Base-by-base conservation (phyloP, 805 yeast genomes). In the Myxozyma kluyveri region DNA sequence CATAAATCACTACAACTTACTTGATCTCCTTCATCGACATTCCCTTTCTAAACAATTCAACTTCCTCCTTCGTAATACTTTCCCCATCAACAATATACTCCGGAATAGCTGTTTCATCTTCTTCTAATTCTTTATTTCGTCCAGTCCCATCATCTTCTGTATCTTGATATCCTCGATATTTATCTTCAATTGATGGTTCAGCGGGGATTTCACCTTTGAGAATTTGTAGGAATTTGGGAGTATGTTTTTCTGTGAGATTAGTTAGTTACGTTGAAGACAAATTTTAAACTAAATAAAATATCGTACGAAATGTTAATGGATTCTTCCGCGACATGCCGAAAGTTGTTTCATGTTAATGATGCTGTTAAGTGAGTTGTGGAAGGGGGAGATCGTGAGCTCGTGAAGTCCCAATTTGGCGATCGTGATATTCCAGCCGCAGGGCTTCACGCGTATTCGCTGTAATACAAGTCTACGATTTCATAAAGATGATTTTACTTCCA, bases 1-100 rank as follows among this genome's bases (percentile, higher is more conserved):
- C 3, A 12, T 19, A 18, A n/a, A 1, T n/a, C 5, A 9, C 18
- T 12, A 7, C 27, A 33, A 24, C 57, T 1, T 37, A 54, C 59
- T 43, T 51, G 21, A 54, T 51, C 29, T 43, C 35, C 7, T 35
- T 41, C n/a, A 54, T 12, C 9, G 26, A 31, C 36, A 37, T 47
- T 3, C 59, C 59, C 12, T 41, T 35, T 31, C 51, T 52, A 38
- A 54, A 21, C 39, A 47, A 41, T 27, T 51, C 53, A 10, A 54
- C 36, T 36, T 54, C 59, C 22, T 39, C 59, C 24, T 40, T 51
- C 4, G 59, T 43, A 14, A 54, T 42, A 6, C 45, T 43, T 26
- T 45, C 50, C 10, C 56, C 59, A 36, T 51, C 50, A 43, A 46
- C 47, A 2, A 51, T 40, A 22, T 54, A 54, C 36, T 51, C 56